Percentiles rank a stretch among this genome's conserved stretches.
Evolutionary conservation across 805 yeast species (phyloP).

Genomic region (Starmerella asiatica): DNA sequence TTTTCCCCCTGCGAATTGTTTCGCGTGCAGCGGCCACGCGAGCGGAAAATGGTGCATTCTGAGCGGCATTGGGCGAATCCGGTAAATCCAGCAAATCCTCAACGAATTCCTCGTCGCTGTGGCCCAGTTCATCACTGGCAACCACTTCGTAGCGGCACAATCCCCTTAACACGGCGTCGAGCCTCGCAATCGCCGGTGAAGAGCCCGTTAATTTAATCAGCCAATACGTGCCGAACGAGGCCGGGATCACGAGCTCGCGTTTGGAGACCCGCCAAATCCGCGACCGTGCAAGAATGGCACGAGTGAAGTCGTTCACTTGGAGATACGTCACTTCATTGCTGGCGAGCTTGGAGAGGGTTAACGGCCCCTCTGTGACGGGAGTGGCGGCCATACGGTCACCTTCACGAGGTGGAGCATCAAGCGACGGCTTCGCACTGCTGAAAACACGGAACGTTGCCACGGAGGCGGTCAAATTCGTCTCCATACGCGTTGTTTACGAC

Average conservation of each 20-base stretch:
- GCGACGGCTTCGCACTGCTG: constrained; percentile 1
- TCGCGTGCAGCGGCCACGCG: not conserved
- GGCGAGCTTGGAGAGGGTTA: constrained; percentile 17
- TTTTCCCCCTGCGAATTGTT: constrained; percentile 1
- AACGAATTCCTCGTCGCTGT: too few species aligned
- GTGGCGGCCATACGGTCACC: constrained; percentile 16
- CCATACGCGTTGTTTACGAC: constrained; percentile 6
- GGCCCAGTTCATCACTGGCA: not conserved
- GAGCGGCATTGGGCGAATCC: too few species aligned
- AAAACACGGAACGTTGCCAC: constrained; percentile 17
- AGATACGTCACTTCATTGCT: constrained; percentile 21
- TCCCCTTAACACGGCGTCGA: constrained; percentile 14
- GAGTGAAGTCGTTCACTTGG: constrained; percentile 18
- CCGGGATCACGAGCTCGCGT: constrained; percentile 17
- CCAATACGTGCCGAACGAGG: constrained; percentile 20
- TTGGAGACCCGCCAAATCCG: constrained; percentile 19
- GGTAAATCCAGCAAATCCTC: too few species aligned
- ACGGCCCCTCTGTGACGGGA: constrained; percentile 18
- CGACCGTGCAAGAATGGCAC: constrained; percentile 21
- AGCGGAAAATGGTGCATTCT: too few species aligned
- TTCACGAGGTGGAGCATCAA: constrained; percentile 6
- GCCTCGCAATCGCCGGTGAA: constrained; percentile 5
- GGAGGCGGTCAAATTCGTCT: constrained; percentile 12
- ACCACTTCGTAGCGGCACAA: constrained; percentile 16
- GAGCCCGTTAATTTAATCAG: constrained; percentile 15